These are phyloP conservation scores for Malus hybrid DNA, from an alignment of 331 rosid species.

Conservation along the genomic window DNA sequence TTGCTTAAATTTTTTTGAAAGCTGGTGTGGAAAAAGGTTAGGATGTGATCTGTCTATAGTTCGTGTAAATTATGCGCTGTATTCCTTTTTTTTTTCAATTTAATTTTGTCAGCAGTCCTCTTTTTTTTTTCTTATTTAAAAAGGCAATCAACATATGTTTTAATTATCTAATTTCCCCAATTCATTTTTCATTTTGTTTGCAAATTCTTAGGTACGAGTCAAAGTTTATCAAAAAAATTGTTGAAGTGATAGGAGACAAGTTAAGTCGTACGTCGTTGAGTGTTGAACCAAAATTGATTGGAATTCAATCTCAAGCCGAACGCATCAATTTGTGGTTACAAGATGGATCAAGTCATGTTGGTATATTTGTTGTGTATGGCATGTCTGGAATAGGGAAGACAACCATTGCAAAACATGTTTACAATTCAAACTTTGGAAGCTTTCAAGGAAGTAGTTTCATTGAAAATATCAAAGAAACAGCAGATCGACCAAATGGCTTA, in stretches of 20 bases:
- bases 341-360: background rate
- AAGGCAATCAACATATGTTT: too few species aligned
- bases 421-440: background rate
- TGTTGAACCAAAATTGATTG: background rate
- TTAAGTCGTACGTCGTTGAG: background rate
- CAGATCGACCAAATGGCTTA: background rate
- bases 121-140: too few species aligned
- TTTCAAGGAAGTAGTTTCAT: conserved; percentile 6
- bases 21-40: too few species aligned
- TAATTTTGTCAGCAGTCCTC: too few species aligned
- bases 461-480: background rate
- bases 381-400: conserved; percentile 17
- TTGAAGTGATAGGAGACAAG: background rate
- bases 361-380: background rate
- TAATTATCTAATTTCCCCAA: background rate
- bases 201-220: background rate
- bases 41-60: too few species aligned
- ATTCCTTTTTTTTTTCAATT: too few species aligned
- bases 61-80: too few species aligned
- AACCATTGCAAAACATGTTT: background rate
- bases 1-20: background rate
- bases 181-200: background rate
- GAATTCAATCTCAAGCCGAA: background rate
- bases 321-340: background rate
- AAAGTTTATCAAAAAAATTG: conserved; percentile 5